Evolutionary conservation across 2,329 filamentous ascomycete genomes (phyloP), one percentile per base, ranked within the genome.

Genomic region (Paraphoma chrysanthemicola): DNA sequence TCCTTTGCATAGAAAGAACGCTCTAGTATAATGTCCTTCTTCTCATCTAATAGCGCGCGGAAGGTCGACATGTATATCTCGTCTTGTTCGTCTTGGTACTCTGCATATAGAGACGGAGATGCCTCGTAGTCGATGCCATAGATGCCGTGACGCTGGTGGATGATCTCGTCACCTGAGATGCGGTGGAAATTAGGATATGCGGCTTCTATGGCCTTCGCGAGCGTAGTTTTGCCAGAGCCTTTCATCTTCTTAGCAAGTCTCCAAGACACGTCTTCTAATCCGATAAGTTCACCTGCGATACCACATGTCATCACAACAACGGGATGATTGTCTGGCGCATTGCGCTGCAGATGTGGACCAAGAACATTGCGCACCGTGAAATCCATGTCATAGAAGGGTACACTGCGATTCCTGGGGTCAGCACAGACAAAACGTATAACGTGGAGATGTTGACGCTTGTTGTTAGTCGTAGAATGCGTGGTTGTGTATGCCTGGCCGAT

Each of bases 161-260:
- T 46, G 29, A 58, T 60, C 8, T 49, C 29, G 42, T 63, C 60
- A 23, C 56, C 54, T 14, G 60, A 58, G 10, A 60, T 44, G 6
- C 55, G 47, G 4, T 16, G 38, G 46, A 58, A 63, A 4, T 48
- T 29, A 3, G 57, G 60, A 6, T 41, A 28, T 1, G 41, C 6
- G 28, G 48, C 43, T 4, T 48, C 23, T 8, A 63, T 36, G 4
- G 51, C 28, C 30, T 55, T 60, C 6, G 47, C 55, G 4, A 60
- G 55, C 2, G 55, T 60, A 6, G 54, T 60, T 41, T 63, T 63
- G 9, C 57, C 60, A 6, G 60, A 29, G 7, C 54, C 57, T 59
- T 11, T 5, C 3, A 17, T 41, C 3, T 17, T 56, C 10, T 23
- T 23, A 23, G 23, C 23, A 23, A 23, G 23, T 23, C 23, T 23